phyloP scores from a whole-genome alignment of 352 stramenopile species.

The Sclerospora graminicola region DNA sequence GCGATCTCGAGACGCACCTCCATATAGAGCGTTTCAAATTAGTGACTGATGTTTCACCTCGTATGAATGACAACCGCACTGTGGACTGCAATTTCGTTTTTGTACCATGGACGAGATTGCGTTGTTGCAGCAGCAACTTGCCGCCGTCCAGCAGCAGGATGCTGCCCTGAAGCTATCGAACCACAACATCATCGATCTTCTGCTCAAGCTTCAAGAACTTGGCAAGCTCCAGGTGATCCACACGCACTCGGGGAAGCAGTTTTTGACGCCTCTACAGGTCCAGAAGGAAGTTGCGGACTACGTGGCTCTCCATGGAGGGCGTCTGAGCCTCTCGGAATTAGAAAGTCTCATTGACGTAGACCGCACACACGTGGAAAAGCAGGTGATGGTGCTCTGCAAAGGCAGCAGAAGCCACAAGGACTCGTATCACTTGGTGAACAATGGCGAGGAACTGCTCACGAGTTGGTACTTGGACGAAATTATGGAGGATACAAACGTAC shows the following conservation, averaged over 20 bases:
- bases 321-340: conserved; percentile 56
- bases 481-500: conserved; percentile 70
- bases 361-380: conserved; percentile 54
- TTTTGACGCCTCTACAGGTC: conserved; percentile 63
- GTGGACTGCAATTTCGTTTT: background rate
- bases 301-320: conserved; percentile 51
- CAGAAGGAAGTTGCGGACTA: conserved; percentile 68
- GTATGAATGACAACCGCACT: conserved; percentile 1
- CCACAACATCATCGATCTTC: conserved; percentile 73
- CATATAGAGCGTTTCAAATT: conserved; percentile 20
- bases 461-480: conserved; percentile 78
- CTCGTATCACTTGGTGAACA: conserved; percentile 52
- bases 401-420: conserved; percentile 19
- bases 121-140: conserved; percentile 68
- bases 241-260: conserved; percentile 72
- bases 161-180: conserved; percentile 70
- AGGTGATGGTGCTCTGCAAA: conserved; percentile 36
- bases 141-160: conserved; percentile 70
- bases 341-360: conserved; percentile 64
- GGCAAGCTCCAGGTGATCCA: conserved; percentile 71
- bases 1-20: conserved; percentile 63
- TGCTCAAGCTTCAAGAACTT: conserved; percentile 65
- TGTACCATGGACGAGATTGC: conserved; percentile 72
- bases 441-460: conserved; percentile 69
- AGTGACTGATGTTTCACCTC: conserved; percentile 5